phyloP scores from a whole-genome alignment of 2,329 filamentous ascomycete species.

The Geoglossum cookeanum region DNA sequence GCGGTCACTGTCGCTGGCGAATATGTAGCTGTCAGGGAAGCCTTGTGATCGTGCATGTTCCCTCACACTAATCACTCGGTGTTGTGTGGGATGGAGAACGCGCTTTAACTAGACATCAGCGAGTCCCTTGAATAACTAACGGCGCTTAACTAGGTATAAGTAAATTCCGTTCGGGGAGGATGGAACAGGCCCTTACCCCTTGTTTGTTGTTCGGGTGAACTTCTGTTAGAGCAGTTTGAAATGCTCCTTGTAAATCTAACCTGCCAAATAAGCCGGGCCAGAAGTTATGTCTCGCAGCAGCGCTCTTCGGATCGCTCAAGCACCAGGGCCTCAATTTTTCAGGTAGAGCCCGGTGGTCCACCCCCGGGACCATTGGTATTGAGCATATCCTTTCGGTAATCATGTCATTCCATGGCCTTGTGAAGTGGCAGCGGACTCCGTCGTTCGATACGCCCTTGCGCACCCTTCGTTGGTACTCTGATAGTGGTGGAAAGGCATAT shows the following conservation, averaged over 20 bases:
- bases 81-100: not conserved
- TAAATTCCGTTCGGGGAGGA: not conserved
- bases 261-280: slow-evolving; percentile 1
- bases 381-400: slow-evolving; percentile 1
- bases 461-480: not conserved
- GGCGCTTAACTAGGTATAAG: not conserved
- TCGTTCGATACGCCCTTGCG: not conserved
- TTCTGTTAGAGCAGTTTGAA: not conserved
- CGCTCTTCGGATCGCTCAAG: not conserved
- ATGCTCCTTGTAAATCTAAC: not conserved
- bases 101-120: not conserved
- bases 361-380: not conserved
- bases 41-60: not conserved
- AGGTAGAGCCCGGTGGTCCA: not conserved
- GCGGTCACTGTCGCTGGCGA: not conserved
- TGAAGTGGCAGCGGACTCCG: not conserved
- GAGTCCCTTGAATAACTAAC: not conserved
- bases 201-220: slow-evolving; percentile 2
- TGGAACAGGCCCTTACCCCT: not conserved
- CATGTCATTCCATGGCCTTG: not conserved
- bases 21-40: not conserved
- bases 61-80: not conserved
- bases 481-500: not conserved
- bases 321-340: slow-evolving; percentile 1
- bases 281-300: not conserved